Conservation (phyloP, 371 early-diverging fungal genomes). For the Mortierella sp. region DNA sequence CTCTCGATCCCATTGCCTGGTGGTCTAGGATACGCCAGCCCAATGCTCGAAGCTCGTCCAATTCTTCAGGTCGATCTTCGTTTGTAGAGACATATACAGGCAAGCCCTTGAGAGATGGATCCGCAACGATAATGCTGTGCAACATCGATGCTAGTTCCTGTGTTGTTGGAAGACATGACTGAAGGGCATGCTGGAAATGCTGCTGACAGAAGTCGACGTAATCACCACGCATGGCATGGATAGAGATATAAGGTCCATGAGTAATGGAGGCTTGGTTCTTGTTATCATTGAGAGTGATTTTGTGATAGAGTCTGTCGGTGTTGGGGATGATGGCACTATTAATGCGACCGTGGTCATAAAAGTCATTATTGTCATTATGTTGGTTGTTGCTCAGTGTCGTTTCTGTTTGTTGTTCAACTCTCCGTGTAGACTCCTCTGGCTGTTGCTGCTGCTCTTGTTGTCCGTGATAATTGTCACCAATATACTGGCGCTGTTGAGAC, state of each 20-base stretch:
- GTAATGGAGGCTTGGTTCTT: not conserved
- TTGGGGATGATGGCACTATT: conserved; percentile 18
- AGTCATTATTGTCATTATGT: conserved; percentile 4
- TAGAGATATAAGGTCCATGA: conserved; percentile 27
- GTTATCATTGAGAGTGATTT: not conserved
- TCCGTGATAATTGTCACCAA: too few species aligned
- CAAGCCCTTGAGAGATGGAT: conserved; percentile 21
- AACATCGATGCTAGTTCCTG: conserved; percentile 34
- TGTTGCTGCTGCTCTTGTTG: not conserved
- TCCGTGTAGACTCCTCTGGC: not conserved
- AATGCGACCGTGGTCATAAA: conserved; percentile 5
- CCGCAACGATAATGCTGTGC: not conserved
- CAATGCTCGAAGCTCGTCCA: conserved; percentile 27
- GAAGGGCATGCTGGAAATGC: conserved; percentile 27
- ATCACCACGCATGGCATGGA: conserved; percentile 38
- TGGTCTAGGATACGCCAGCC: conserved; percentile 45
- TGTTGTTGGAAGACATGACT: conserved; percentile 34
- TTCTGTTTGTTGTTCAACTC: not conserved
- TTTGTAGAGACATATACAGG: conserved; percentile 45
- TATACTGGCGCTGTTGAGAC: not conserved
- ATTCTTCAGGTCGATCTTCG: conserved; percentile 29
- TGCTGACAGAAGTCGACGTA: conserved; percentile 36
- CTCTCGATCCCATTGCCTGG: conserved; percentile 2
- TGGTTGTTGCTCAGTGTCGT: not conserved
- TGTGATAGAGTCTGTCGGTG: conserved; percentile 2